Evolutionary conservation across 305 asterid species (phyloP), one percentile per base, ranked within the genome.

Genomic region (Solanum hybrid): DNA sequence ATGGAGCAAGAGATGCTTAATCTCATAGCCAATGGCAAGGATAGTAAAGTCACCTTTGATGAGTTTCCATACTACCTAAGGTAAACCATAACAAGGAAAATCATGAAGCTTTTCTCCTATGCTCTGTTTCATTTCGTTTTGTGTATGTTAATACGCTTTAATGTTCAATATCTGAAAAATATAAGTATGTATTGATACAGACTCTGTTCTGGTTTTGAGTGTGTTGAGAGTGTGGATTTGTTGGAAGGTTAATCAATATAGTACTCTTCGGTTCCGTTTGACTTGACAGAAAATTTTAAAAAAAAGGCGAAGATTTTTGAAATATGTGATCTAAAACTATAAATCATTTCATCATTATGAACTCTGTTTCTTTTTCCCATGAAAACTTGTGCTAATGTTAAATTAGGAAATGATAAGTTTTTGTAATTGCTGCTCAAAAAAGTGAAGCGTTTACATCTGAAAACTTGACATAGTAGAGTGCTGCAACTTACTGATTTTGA

Each of bases 61-160:
- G 92, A 95, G 89, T 96, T 96, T 83, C 99, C 98, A n/a, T 95
- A 96, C 87, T 95, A 94, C 87, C 90, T 96, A n/a, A 96, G 96
- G 99, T 95, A 91, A 57, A 11, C 11, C 18, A 11, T 3, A 42
- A 11, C 0, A 33, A 31, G 89, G 11, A 11, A 46, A 89, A 73
- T 8, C 14, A 26, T 26, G 33, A 40, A 28, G n/a, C 28, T 3
- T 20, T 84, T 84, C 5, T 29, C 2, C 29, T 31, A 6, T 18
- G 11, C 20, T 10, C 28, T 89, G 86, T 10, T 77, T 77, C 57
- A 7, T 76, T 51, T n/a, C 20, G 7, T 29, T 4, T 78, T 61
- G 0, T 0, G 3, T 18, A 57, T 57, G 69, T 57, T 16, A 51
- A 51, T 51, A 51, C 67, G 0, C 67, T 57, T 8, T 64, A 64